Evolutionary conservation across 192 early-diverging fungal genomes (phyloP).

Genomic region (Coemansia sp.): DNA sequence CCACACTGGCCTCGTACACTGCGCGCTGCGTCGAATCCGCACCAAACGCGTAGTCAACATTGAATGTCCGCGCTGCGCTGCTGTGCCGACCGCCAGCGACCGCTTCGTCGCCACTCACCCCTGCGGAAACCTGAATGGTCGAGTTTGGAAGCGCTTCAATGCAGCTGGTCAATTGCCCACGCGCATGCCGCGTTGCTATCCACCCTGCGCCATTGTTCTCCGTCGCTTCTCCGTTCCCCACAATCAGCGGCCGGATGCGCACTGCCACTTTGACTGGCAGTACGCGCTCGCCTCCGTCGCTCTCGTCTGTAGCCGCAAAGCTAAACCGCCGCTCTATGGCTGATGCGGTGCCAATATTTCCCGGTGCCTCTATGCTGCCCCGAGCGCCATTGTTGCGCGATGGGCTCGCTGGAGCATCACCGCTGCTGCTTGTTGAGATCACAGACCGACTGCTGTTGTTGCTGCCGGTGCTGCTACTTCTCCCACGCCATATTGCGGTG

Average conservation of each 20-base stretch:
- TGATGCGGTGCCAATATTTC: not conserved
- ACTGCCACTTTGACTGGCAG: constrained; percentile 55
- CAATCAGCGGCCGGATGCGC: constrained; percentile 47
- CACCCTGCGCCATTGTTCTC: constrained; percentile 5
- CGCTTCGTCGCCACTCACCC: constrained; percentile 3
- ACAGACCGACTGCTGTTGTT: not conserved
- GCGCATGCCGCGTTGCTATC: constrained; percentile 9
- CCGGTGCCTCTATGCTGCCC: not conserved
- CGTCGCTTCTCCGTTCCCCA: constrained; percentile 10
- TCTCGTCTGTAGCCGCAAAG: constrained; percentile 1
- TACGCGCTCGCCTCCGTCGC: constrained; percentile 33
- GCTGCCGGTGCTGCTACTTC: not conserved
- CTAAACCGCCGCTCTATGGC: constrained; percentile 4
- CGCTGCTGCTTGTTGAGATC: constrained; percentile 18
- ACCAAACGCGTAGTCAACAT: constrained; percentile 71
- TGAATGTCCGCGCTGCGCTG: constrained; percentile 43
- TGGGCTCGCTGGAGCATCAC: not conserved
- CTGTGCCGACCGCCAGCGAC: not conserved
- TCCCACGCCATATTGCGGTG: no score
- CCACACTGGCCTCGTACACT: constrained; percentile 60
- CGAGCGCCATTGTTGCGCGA: no score
- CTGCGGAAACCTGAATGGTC: constrained; percentile 18
- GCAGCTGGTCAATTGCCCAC: constrained; percentile 24
- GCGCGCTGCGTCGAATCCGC: constrained; percentile 57
- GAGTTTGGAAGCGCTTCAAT: constrained; percentile 21